Evolutionary conservation across 192 early-diverging fungal species (phyloP).

Genomic region (Entomortierella beljakovae): DNA sequence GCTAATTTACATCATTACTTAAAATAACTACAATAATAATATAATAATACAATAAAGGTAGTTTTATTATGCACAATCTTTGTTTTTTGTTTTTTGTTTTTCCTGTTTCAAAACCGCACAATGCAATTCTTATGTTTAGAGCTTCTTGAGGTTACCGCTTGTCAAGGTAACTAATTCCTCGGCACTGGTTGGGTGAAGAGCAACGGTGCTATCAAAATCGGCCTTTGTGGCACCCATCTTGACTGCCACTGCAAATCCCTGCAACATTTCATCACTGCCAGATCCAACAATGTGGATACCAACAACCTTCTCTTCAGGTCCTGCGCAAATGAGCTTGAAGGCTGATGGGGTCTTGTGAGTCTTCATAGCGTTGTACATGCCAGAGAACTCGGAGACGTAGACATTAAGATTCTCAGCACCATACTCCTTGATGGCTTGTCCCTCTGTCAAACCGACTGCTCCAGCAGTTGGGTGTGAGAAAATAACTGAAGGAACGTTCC

Average conservation of each 20-base stretch:
- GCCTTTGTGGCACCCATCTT: slow-evolving; percentile 99
- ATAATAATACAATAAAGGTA: background rate
- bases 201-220: slow-evolving; percentile 96
- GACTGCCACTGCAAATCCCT: slow-evolving; percentile 97
- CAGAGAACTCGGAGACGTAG: slow-evolving; percentile 89
- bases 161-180: slow-evolving; percentile 91
- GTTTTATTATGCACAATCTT: too few relatives aligned
- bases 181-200: slow-evolving; percentile 96
- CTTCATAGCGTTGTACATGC: slow-evolving; percentile 91
- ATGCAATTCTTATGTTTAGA: slow-evolving; percentile 5
- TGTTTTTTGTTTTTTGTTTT: too few relatives aligned
- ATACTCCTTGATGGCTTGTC: slow-evolving; percentile 77
- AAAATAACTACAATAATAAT: background rate
- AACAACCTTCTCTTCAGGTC: slow-evolving; percentile 95
- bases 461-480: slow-evolving; percentile 94
- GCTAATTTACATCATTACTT: background rate
- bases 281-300: slow-evolving; percentile 94
- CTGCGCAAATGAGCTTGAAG: slow-evolving; percentile 92
- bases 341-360: slow-evolving; percentile 90
- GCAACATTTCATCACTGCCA: slow-evolving; percentile 90
- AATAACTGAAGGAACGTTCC: slow-evolving; percentile 94
- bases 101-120: background rate
- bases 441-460: slow-evolving; percentile 91
- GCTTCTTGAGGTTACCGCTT: slow-evolving; percentile 52
- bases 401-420: slow-evolving; percentile 86